These are phyloP conservation scores for Barnettozyma hawaiiensis DNA, from an alignment of 1,139 yeast genomes.

Conservation along the genomic window DNA sequence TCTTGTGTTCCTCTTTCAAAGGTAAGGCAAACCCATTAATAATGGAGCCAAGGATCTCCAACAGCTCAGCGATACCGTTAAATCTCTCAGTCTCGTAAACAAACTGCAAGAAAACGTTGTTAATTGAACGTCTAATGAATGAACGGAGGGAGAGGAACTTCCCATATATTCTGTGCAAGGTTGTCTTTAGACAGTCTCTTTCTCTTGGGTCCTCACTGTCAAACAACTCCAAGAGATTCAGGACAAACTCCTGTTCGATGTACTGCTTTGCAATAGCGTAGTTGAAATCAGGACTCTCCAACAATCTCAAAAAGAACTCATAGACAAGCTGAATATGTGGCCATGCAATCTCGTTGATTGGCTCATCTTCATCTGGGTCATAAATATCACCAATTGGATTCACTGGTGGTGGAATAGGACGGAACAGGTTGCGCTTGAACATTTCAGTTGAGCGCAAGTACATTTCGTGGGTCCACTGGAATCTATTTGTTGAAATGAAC, in stretches of 20 bases:
- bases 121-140: slow-evolving; percentile 85
- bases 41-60: slow-evolving; percentile 92
- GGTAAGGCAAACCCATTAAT: slow-evolving; percentile 98
- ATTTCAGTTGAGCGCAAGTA: slow-evolving; percentile 81
- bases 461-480: slow-evolving; percentile 86
- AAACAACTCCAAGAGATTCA: slow-evolving; percentile 75
- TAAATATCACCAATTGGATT: slow-evolving; percentile 93
- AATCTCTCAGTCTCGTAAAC: slow-evolving; percentile 93
- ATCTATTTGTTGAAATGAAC: slow-evolving; percentile 74
- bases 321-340: slow-evolving; percentile 98
- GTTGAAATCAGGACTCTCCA: slow-evolving; percentile 92
- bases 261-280: slow-evolving; percentile 90
- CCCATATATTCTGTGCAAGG: slow-evolving; percentile 93
- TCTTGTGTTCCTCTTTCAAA: slow-evolving; percentile 92
- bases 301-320: slow-evolving; percentile 86
- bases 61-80: slow-evolving; percentile 91
- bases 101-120: slow-evolving; percentile 88
- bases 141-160: slow-evolving; percentile 87
- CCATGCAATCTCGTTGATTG: slow-evolving; percentile 95
- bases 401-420: slow-evolving; percentile 98
- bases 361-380: slow-evolving; percentile 99
- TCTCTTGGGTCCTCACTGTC: slow-evolving; percentile 97
- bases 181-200: slow-evolving; percentile 90
- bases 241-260: slow-evolving; percentile 86
- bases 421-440: slow-evolving; percentile 83